Evolutionary conservation across 2,329 filamentous ascomycete genomes (phyloP).

Genomic region (Monosporascus sp.): DNA sequence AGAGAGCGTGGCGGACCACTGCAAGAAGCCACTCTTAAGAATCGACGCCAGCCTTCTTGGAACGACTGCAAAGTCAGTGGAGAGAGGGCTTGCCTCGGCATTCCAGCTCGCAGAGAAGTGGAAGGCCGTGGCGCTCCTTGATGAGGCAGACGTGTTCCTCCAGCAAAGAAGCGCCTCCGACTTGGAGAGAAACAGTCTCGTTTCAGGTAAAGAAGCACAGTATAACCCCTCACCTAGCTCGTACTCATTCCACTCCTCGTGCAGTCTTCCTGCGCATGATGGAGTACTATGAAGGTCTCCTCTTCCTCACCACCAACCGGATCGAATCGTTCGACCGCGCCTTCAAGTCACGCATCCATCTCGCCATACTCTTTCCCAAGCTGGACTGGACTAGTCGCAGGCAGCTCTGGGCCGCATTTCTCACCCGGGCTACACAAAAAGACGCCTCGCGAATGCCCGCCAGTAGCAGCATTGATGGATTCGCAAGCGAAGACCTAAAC

Average conservation of each 20-base stretch:
- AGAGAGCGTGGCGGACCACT: background rate
- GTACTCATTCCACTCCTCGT: background rate
- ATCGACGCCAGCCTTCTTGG: background rate
- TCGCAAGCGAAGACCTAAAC: background rate
- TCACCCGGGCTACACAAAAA: background rate
- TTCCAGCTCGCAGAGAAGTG: background rate
- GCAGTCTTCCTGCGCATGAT: background rate
- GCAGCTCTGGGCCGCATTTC: background rate
- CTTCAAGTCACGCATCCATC: background rate
- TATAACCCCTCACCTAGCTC: background rate
- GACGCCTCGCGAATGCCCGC: background rate
- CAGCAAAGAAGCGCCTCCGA: background rate
- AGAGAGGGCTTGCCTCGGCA: background rate
- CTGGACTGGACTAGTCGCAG: background rate
- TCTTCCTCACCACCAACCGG: background rate
- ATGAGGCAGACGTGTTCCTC: too few relatives aligned
- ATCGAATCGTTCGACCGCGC: background rate
- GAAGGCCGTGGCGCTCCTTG: background rate
- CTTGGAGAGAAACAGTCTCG: background rate
- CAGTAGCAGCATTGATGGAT: background rate
- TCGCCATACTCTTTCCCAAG: background rate
- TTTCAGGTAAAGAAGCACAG: background rate
- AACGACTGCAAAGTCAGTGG: background rate
- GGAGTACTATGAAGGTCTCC: background rate
- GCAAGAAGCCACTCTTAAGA: background rate